A percentile compares a stretch with the other conserved stretches of the same genome.
Evolutionary conservation across 129 eudicot genomes (phyloP).

Genomic region (Deinandra increscens): DNA sequence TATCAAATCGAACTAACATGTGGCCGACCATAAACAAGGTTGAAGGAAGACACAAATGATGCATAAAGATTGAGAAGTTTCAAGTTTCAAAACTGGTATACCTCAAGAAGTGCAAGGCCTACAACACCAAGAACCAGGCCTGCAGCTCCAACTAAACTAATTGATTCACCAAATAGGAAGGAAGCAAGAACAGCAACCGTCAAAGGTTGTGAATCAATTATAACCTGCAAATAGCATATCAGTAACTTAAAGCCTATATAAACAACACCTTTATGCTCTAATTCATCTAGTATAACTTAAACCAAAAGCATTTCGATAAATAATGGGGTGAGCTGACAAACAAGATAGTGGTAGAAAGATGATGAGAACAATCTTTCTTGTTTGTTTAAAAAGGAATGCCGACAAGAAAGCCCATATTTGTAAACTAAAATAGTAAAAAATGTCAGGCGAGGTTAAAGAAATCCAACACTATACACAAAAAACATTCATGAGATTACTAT

Average conservation of each 20-base stretch:
- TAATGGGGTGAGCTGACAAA: background rate
- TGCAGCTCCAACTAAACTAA: constrained; percentile 72
- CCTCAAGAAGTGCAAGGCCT: constrained; percentile 98
- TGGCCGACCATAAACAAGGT: background rate
- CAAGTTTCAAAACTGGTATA: constrained; percentile 32
- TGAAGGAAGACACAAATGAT: background rate
- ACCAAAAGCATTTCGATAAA: background rate
- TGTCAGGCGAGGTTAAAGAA: background rate
- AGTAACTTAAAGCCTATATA: constrained; percentile 6
- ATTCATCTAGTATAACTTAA: constrained; percentile 6
- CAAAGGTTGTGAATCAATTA: constrained; percentile 96
- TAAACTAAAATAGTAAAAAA: background rate
- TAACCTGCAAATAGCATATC: constrained; percentile 62
- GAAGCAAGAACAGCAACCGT: constrained; percentile 91
- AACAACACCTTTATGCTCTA: constrained; percentile 6
- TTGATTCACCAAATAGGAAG: constrained; percentile 82
- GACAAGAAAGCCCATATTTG: background rate
- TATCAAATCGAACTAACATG: background rate
- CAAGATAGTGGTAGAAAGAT: background rate
- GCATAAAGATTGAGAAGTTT: constrained; percentile 11
- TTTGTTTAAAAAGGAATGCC: background rate
- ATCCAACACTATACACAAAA: background rate
- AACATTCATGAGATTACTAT: background rate
- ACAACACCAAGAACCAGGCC: constrained; percentile 89
- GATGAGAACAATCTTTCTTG: background rate